phyloP scores from a whole-genome alignment of 192 early-diverging fungal species.

The Coemansia sp. region DNA sequence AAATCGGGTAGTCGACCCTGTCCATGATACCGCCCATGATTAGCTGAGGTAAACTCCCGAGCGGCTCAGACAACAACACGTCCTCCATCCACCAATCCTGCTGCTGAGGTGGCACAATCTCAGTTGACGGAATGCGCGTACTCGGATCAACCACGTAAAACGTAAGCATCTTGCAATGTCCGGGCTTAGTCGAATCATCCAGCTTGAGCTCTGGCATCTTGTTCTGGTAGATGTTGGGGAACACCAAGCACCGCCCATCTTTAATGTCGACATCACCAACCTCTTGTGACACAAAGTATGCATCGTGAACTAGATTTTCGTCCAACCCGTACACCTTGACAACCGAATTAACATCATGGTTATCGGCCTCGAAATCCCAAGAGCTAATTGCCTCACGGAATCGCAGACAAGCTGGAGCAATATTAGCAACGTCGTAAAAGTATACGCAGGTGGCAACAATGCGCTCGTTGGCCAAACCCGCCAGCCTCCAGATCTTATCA shows the following conservation, averaged over 20 bases:
- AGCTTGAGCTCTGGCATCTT: constrained; percentile 59
- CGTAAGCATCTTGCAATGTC: constrained; percentile 62
- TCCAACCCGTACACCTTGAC: constrained; percentile 30
- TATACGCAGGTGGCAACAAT: constrained; percentile 65
- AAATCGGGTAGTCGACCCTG: no score
- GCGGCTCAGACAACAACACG: background rate
- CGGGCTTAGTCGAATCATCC: constrained; percentile 54
- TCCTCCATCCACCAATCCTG: constrained; percentile 15
- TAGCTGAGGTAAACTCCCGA: constrained; percentile 15
- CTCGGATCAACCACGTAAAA: constrained; percentile 67
- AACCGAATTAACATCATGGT: constrained; percentile 18
- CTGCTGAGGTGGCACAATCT: constrained; percentile 61
- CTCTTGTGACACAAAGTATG: constrained; percentile 22
- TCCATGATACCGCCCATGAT: constrained; percentile 4
- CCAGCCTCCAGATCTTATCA: constrained; percentile 64
- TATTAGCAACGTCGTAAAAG: no score
- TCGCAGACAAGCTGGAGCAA: background rate
- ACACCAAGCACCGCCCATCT: constrained; percentile 60
- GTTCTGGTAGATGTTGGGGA: constrained; percentile 67
- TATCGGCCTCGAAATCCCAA: constrained; percentile 53
- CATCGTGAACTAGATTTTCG: constrained; percentile 1
- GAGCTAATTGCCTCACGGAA: constrained; percentile 3
- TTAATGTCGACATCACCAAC: background rate
- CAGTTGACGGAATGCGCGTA: constrained; percentile 44
- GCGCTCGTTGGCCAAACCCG: constrained; percentile 63